Evolutionary conservation across 164 flowering plant genomes (phyloP), one percentile per base, ranked within the genome.

Genomic region (Echeveria elegans): DNA sequence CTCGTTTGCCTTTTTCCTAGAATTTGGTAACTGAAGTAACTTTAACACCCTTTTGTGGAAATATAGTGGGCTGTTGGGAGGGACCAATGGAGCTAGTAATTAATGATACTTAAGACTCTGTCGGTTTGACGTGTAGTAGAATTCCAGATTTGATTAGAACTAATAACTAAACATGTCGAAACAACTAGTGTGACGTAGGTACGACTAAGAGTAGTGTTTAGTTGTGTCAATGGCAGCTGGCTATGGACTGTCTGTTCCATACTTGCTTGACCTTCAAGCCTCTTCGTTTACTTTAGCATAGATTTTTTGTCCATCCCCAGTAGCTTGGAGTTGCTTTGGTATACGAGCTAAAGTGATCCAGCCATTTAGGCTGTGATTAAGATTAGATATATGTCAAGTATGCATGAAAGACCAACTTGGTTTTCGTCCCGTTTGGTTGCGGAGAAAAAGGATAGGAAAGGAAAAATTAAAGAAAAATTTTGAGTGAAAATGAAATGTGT

Each of bases 81-180:
- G 29, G 29, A 53, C 59, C 59, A 56, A 3, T 56, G 18, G 61
- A 19, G 28, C 32, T 28, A 14, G 61, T 52, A 21, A 21, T 52
- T 10, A 52, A 52, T 52, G 58, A n/a, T n/a, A 21, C 58, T 8
- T 23, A 19, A 48, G 24, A 19, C 10, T 19, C 1, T 50, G 59
- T 56, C 61, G 34, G 61, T 28, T 18, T 56, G 61, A 56, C 61
- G 10, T 56, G 61, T 56, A 9, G 15, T 40, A 52, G 58, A 52
- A n/a, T 23, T 52, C 29, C 21, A 6, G 21, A 52, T 3, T 52
- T 19, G 58, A 2, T 52, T 52, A 52, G 21, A 26, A 6, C 21
- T 19, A 36, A n/a, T n/a, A n/a, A n/a, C n/a, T n/a, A n/a, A n/a
- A n/a, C n/a, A n/a, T n/a, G n/a, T n/a, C n/a, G 9, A 36, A 36